Conservation (phyloP, 768 basidiomycete species). For the Tephrocybe rancida region DNA sequence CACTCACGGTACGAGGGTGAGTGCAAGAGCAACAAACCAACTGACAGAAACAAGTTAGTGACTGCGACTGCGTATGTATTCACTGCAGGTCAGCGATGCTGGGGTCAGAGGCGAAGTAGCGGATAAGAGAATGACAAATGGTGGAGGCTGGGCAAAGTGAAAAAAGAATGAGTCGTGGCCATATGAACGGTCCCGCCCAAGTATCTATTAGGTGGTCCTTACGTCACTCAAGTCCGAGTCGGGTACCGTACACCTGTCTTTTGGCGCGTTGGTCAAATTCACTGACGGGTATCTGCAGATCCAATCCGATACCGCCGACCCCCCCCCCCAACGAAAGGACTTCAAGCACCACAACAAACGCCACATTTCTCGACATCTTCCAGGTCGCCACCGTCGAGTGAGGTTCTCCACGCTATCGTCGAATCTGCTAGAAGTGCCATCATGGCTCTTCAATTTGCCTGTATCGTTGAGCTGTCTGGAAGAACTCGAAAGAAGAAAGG, state of each 20-base stretch:
- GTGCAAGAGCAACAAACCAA: no score
- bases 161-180: slow-evolving; percentile 56
- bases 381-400: slow-evolving; percentile 53
- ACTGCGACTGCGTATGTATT: no score
- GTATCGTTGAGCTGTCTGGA: slow-evolving; percentile 39
- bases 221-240: slow-evolving; percentile 81
- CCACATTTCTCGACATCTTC: slow-evolving; percentile 43
- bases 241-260: slow-evolving; percentile 46
- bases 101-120: slow-evolving; percentile 74
- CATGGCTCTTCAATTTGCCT: slow-evolving; percentile 91
- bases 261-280: neutral
- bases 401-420: slow-evolving; percentile 74
- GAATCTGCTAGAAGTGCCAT: slow-evolving; percentile 84
- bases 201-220: slow-evolving; percentile 69
- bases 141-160: slow-evolving; percentile 50
- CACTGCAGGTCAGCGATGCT: slow-evolving; percentile 80
- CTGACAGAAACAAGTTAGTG: no score
- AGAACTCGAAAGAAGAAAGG: slow-evolving; percentile 36
- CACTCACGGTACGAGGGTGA: no score
- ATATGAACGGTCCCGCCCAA: slow-evolving; percentile 71
- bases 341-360: slow-evolving; percentile 59
- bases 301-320: slow-evolving; percentile 91
- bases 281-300: slow-evolving; percentile 47
- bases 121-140: slow-evolving; percentile 44
- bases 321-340: slow-evolving; percentile 78